These are phyloP conservation scores for Paecilomyces sp. DNA, from an alignment of 2,329 filamentous ascomycete genomes.

Conservation along the genomic window DNA sequence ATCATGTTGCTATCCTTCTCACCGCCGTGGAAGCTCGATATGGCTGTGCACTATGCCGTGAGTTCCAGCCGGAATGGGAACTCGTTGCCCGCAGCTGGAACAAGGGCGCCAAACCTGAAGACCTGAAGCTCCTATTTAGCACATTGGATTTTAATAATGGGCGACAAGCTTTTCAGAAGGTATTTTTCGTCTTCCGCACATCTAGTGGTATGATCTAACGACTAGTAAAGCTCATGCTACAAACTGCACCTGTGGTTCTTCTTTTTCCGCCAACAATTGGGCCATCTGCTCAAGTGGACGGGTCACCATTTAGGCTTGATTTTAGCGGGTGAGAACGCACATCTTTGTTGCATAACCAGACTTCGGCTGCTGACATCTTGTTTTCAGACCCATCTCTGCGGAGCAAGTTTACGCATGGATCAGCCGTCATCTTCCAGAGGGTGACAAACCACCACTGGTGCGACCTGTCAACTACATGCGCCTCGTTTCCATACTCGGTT, in stretches of 20 bases:
- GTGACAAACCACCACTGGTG: constrained; percentile 68
- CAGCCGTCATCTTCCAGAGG: constrained; percentile 66
- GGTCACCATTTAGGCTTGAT: constrained; percentile 71
- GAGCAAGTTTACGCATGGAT: constrained; percentile 77
- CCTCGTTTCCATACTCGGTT: constrained; percentile 60
- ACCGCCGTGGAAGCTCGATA: constrained; percentile 80
- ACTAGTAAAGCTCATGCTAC: constrained; percentile 66
- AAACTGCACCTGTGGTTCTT: constrained; percentile 87
- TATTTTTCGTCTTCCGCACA: constrained; percentile 37
- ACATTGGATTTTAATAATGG: constrained; percentile 86
- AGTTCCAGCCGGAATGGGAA: constrained; percentile 94
- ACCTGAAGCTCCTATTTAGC: constrained; percentile 60
- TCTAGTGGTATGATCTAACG: constrained; percentile 4
- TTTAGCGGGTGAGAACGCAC: constrained; percentile 64
- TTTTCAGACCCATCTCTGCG: constrained; percentile 59
- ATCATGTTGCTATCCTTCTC: constrained; percentile 72
- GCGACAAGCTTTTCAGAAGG: constrained; percentile 76
- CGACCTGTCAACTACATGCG: constrained; percentile 84
- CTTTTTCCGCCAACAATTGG: constrained; percentile 81
- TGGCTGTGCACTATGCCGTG: constrained; percentile 76
- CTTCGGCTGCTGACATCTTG: neutral
- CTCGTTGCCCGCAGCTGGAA: constrained; percentile 79
- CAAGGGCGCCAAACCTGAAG: constrained; percentile 62
- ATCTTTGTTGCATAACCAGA: neutral
- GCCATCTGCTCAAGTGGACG: constrained; percentile 63